Evolutionary conservation across 345 rosid genomes (phyloP), one percentile per base, ranked within the genome.

Genomic region (Lepidium africanum): DNA sequence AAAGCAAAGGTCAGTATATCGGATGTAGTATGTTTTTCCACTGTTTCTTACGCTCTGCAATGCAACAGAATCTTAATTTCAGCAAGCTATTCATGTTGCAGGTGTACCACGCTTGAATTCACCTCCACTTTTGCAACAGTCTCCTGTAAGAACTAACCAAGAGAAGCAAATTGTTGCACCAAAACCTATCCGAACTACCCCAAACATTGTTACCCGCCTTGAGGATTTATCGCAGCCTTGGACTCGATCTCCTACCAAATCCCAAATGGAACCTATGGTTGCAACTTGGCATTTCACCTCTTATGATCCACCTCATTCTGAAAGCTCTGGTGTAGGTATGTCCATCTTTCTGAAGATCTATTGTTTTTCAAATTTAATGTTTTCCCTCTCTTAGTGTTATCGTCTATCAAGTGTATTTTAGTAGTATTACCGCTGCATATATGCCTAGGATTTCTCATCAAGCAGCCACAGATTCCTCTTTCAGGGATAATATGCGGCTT

Each of bases 161-260:
- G 97, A 91, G 75, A 84, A 80, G 82, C 60, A 73, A 32, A 85
- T 91, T 79, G 89, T 74, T 64, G 92, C 96, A 62, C 99, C 97
- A 38, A 89, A 80, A 86, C 99, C 97, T 36, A 95, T 95, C 63
- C 91, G 97, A 52, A 91, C 89, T 47, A 83, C 86, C 70, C 74
- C 91, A 71, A 84, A 85, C 81, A 70, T 84, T 77, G 87, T 84
- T 63, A 86, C 81, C 52, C 82, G 66, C 69, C 89, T 95, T 58
- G 99, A 95, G 81, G 97, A 91, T 87, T 77, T 91, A 70, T 86
- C 99, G 59, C 97, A 85, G 70, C 97, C 97, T 55, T 95, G 97
- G 99, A 95, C 99, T 71, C 93, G 99, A 54, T 95, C 99, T 74
- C 97, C 99, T 9, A 95, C 99, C 55, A 95, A 95, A 81, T 85